phyloP scores from a whole-genome alignment of 768 basidiomycete species.

The Lactarius vividus region DNA sequence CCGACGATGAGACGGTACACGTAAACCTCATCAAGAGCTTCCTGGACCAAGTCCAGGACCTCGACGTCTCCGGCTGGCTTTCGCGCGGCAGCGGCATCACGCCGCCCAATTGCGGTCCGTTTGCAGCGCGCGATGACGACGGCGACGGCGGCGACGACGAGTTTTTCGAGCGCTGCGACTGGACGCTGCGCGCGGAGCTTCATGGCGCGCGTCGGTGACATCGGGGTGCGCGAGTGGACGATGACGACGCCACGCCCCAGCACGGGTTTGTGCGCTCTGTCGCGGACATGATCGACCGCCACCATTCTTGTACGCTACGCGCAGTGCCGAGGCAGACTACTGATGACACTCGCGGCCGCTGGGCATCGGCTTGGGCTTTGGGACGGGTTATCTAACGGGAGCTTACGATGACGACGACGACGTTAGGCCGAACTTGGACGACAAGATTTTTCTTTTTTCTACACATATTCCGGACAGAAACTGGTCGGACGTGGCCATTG shows the following conservation, averaged over 20 bases:
- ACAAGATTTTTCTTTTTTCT: too few relatives aligned
- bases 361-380: background rate
- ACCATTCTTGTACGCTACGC: background rate
- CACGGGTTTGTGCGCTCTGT: background rate
- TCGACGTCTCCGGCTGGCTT: background rate
- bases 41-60: background rate
- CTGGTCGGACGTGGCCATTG: too few relatives aligned
- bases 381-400: too few relatives aligned
- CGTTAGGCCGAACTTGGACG: too few relatives aligned
- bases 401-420: background rate
- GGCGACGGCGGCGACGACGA: background rate
- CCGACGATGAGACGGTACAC: background rate
- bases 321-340: too few relatives aligned
- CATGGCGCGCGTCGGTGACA: background rate
- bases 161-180: background rate
- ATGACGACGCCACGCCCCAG: background rate
- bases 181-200: background rate
- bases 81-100: background rate
- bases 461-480: too few relatives aligned
- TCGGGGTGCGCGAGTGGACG: background rate
- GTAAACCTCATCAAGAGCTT: background rate
- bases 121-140: background rate
- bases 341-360: too few relatives aligned
- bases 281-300: background rate
- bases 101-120: background rate